Base-by-base conservation (phyloP, 2,329 filamentous ascomycete species). In the Ascochyta rabiei region DNA sequence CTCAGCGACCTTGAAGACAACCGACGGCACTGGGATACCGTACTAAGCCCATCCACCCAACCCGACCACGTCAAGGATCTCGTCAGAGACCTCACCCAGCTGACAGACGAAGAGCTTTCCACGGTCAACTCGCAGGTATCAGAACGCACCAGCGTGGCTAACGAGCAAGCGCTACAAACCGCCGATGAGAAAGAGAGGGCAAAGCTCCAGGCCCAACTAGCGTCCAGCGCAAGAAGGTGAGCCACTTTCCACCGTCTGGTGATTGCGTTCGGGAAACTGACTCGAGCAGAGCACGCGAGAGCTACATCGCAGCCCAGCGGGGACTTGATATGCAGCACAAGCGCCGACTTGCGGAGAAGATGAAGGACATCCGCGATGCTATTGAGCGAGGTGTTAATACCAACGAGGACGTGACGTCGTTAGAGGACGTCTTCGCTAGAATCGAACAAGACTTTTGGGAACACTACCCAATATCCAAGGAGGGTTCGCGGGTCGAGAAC, bases 401-500 rank as follows among this genome's bases (percentile, higher is more conserved):
- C 28, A 19, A 33, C 9, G 28, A 49, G 10, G 52, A 54, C 7
- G 41, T 54, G 7, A 45, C 52, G 1, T 4, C 45, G 16, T 40
- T 54, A 9, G 46, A 49, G 10, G 52, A 49, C 16, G 23, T 54
- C 9, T 54, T 54, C 30, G 35, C 44, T 1, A 18, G 52, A 6
- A 40, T 54, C 15, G 52, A 54, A 19, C 45, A 35, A 12, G 52
- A 45, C 18, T 54, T 54, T 26, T 49, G 45, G 52, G 45, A 46
- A 1, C 26, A 44, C 10, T 44, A 40, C 23, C 28, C 31, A 15
- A n/a, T 13, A 6, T 26, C 24, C 2, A 18, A 8, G 3, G n/a
- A 7, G 4, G 45, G 31, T 2, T 15, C 19, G 7, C 15, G 4
- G 15, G 38, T 53, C 43, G 38, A 48, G 16, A 33, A 19, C 7